Conservation (phyloP, 257 asterid species). For the Petrea volubilis region DNA sequence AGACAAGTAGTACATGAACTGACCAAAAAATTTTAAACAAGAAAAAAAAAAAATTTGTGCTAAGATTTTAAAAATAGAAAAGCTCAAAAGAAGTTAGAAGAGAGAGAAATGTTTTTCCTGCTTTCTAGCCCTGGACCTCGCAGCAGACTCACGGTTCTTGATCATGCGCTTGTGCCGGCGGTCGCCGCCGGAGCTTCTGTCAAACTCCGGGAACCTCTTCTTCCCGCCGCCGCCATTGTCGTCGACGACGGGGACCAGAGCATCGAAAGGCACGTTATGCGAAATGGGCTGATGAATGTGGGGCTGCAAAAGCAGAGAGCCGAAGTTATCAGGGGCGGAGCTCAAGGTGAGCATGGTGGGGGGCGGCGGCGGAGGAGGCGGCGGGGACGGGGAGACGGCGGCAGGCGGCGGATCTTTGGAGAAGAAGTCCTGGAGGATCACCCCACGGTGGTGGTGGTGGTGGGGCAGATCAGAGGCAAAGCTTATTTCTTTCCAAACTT, state of each 20-base stretch:
- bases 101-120: conserved; percentile 49
- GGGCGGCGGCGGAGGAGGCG: conserved; percentile 38
- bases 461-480: conserved; percentile 43
- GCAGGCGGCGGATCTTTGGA: conserved; percentile 35
- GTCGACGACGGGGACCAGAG: not conserved
- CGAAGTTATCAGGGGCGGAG: conserved; percentile 34
- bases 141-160: conserved; percentile 87
- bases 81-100: not conserved
- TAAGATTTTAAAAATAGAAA: not conserved
- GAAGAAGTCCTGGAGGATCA: conserved; percentile 61
- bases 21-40: too few relatives aligned
- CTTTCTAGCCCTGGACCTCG: conserved; percentile 78
- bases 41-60: too few relatives aligned
- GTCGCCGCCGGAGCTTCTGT: conserved; percentile 36
- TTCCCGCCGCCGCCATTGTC: conserved; percentile 15
- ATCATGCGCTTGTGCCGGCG: conserved; percentile 72
- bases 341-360: conserved; percentile 50
- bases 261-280: not conserved
- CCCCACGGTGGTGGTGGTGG: conserved; percentile 31
- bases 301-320: conserved; percentile 19
- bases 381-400: conserved; percentile 24
- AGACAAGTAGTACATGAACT: too few relatives aligned
- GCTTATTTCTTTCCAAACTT: conserved; percentile 69
- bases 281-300: conserved; percentile 18
- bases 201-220: conserved; percentile 41